phyloP scores from a whole-genome alignment of 345 rosid species.

The Rhodamnia argentea region DNA sequence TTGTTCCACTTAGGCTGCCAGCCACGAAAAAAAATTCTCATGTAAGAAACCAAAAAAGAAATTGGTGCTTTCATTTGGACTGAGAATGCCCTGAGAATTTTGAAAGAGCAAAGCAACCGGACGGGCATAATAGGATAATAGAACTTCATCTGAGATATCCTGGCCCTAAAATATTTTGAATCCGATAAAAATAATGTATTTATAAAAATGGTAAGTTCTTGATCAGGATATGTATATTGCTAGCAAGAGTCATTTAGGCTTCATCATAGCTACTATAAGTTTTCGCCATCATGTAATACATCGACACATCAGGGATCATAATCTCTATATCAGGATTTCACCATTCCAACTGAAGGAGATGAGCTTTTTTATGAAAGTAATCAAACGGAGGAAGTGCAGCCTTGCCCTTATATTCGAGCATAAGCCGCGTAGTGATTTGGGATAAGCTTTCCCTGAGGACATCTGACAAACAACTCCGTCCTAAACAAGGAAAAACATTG shows the following conservation, averaged over 20 bases:
- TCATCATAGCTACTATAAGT: neutral
- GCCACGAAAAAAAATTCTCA: neutral
- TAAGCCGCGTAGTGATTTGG: too few species aligned
- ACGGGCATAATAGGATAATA: neutral
- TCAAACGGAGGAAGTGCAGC: too few species aligned
- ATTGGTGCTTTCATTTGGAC: neutral
- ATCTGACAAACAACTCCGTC: neutral
- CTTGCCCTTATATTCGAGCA: too few species aligned
- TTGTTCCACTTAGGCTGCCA: conserved; percentile 89
- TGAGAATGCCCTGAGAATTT: neutral
- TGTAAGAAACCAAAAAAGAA: neutral
- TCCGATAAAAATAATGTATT: neutral
- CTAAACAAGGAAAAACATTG: neutral
- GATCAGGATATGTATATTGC: neutral
- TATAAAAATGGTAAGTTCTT: neutral
- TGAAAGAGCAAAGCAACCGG: neutral
- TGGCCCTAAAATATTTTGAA: neutral
- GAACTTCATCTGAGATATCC: neutral
- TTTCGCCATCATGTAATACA: neutral
- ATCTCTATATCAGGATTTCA: neutral
- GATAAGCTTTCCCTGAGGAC: neutral
- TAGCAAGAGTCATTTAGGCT: neutral
- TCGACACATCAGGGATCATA: neutral
- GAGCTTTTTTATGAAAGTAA: too few species aligned
- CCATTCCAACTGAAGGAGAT: neutral